Evolutionary conservation across 2,329 filamentous ascomycete genomes (phyloP).

Genomic region (Phyllosticta citrichinensis): DNA sequence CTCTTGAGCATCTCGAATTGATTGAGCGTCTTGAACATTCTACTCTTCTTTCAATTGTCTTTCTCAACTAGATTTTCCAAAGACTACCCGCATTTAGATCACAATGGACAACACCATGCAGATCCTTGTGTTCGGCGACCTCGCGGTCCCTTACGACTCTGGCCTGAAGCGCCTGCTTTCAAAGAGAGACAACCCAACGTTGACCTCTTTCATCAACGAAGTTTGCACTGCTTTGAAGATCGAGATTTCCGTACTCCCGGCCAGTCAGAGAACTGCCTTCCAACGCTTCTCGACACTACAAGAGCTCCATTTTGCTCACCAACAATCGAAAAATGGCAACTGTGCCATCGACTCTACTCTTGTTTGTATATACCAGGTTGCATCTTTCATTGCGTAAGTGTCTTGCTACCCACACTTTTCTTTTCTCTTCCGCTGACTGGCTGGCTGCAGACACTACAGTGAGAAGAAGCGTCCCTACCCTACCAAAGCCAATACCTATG

Average conservation of each 20-base stretch:
- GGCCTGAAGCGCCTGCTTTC: constrained; percentile 7
- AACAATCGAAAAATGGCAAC: background rate
- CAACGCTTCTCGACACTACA: background rate
- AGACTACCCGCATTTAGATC: constrained; percentile 7
- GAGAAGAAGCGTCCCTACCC: background rate
- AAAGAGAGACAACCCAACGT: background rate
- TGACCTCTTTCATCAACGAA: background rate
- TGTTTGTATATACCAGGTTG: background rate
- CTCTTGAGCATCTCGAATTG: background rate
- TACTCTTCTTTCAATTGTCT: background rate
- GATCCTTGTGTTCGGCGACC: constrained; percentile 11
- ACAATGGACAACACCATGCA: constrained; percentile 11
- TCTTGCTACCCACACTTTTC: background rate
- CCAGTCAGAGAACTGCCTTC: background rate
- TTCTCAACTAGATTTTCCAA: constrained; percentile 3
- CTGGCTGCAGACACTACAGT: background rate
- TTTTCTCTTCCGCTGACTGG: background rate
- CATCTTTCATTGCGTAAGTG: background rate
- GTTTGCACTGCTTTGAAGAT: background rate
- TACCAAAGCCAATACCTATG: background rate
- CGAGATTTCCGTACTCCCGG: background rate
- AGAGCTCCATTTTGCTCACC: background rate
- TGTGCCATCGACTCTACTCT: background rate
- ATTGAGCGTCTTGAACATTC: background rate
- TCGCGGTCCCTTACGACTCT: constrained; percentile 1